Percentiles rank a stretch among this genome's conserved stretches.
Conservation (phyloP, 108 stramenopile species). For the Discostella stelligeroides region DNA sequence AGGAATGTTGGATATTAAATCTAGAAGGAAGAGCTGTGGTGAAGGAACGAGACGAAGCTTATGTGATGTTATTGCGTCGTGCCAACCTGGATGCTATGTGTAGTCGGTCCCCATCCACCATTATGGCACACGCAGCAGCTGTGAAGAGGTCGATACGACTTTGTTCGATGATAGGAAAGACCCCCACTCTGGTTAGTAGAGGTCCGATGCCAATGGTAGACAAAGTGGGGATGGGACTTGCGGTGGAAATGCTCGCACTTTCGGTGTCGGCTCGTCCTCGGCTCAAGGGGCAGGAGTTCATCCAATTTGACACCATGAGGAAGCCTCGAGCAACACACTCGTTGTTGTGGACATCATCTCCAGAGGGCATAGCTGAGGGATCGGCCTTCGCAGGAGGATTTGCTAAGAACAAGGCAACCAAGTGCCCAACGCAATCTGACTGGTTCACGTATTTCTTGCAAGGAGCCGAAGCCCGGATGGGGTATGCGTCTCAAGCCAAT, state of each 20-base stretch:
- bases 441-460: too few species aligned
- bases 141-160: background rate
- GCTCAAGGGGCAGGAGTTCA: background rate
- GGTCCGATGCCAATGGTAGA: conserved; percentile 4
- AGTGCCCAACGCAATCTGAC: conserved; percentile 18
- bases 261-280: background rate
- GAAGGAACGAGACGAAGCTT: background rate
- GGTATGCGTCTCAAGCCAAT: conserved; percentile 5
- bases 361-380: background rate
- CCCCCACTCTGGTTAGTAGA: conserved; percentile 7
- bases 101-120: background rate
- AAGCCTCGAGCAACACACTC: background rate
- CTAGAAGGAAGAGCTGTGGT: too few species aligned
- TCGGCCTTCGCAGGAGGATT: too few species aligned
- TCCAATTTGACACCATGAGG: too few species aligned
- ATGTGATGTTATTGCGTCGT: background rate
- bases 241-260: background rate
- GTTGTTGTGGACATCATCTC: background rate
- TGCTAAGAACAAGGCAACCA: conserved; percentile 4
- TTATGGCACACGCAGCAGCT: background rate
- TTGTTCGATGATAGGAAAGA: background rate
- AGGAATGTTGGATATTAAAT: too few species aligned
- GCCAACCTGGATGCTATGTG: conserved; percentile 3
- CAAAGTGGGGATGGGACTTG: background rate
- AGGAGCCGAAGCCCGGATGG: conserved; percentile 24